phyloP scores from a whole-genome alignment of 1,139 yeast species.

The Candida pseudoviswanathii region DNA sequence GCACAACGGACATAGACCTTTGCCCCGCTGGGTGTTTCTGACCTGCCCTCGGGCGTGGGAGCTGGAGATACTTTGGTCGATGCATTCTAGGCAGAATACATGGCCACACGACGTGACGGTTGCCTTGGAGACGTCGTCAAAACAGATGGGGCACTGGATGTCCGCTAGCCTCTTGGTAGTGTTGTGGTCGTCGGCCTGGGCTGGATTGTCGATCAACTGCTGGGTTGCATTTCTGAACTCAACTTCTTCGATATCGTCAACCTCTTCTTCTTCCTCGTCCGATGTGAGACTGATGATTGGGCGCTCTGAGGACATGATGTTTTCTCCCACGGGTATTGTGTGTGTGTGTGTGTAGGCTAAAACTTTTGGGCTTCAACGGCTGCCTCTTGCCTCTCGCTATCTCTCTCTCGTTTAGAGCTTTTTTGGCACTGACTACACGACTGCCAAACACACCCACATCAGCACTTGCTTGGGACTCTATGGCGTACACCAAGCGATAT shows the following conservation, averaged over 20 bases:
- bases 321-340: background rate
- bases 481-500: no score
- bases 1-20: constrained; percentile 50
- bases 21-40: constrained; percentile 35
- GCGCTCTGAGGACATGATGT: constrained; percentile 11
- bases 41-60: constrained; percentile 48
- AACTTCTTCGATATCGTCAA: constrained; percentile 40
- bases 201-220: constrained; percentile 33
- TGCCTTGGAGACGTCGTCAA: constrained; percentile 43
- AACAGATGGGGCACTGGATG: constrained; percentile 50
- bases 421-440: no score
- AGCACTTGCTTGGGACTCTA: no score
- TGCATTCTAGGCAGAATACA: constrained; percentile 47
- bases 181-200: constrained; percentile 17
- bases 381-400: no score
- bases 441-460: no score
- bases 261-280: constrained; percentile 32
- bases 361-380: no score
- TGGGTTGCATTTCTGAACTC: constrained; percentile 43
- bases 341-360: background rate
- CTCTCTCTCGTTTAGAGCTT: no score
- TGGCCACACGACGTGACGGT: constrained; percentile 51
- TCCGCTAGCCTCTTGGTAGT: constrained; percentile 37
- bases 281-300: constrained; percentile 26
- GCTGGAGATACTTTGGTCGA: constrained; percentile 44